phyloP scores from a whole-genome alignment of 495 filamentous ascomycete genomes.

The Polyplosphaeria fusca region DNA sequence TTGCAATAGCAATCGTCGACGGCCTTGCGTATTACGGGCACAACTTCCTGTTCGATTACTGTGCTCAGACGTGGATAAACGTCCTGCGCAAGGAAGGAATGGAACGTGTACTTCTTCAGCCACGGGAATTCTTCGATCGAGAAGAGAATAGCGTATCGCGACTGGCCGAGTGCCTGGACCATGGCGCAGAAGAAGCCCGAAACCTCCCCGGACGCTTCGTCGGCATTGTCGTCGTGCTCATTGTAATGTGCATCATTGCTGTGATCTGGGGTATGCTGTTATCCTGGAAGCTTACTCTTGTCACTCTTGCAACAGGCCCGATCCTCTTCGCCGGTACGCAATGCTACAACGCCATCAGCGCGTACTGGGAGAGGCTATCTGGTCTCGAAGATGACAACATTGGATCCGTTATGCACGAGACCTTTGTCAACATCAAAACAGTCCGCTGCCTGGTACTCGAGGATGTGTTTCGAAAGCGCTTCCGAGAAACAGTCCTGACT shows the following conservation, averaged over 20 bases:
- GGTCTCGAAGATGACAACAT: slow-evolving; percentile 57
- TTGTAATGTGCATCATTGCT: slow-evolving; percentile 61
- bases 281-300: slow-evolving; percentile 79
- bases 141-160: slow-evolving; percentile 59
- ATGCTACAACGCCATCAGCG: slow-evolving; percentile 50
- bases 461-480: slow-evolving; percentile 66
- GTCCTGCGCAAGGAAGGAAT: slow-evolving; percentile 65
- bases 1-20: slow-evolving; percentile 66
- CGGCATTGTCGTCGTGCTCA: slow-evolving; percentile 62
- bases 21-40: slow-evolving; percentile 60
- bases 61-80: slow-evolving; percentile 78
- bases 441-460: slow-evolving; percentile 78
- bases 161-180: slow-evolving; percentile 69
- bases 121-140: slow-evolving; percentile 78
- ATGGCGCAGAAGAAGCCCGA: slow-evolving; percentile 83
- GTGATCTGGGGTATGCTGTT: slow-evolving; percentile 70
- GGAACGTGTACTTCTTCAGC: slow-evolving; percentile 70
- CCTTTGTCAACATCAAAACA: slow-evolving; percentile 76
- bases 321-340: slow-evolving; percentile 61
- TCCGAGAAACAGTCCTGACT: slow-evolving; percentile 48
- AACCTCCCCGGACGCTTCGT: slow-evolving; percentile 77
- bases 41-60: slow-evolving; percentile 67
- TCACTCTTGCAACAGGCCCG: slow-evolving; percentile 67
- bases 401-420: slow-evolving; percentile 66
- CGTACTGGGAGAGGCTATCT: slow-evolving; percentile 66